These are phyloP conservation scores for Hyaloscypha variabilis DNA, from an alignment of 495 filamentous ascomycete species.

Conservation along the genomic window DNA sequence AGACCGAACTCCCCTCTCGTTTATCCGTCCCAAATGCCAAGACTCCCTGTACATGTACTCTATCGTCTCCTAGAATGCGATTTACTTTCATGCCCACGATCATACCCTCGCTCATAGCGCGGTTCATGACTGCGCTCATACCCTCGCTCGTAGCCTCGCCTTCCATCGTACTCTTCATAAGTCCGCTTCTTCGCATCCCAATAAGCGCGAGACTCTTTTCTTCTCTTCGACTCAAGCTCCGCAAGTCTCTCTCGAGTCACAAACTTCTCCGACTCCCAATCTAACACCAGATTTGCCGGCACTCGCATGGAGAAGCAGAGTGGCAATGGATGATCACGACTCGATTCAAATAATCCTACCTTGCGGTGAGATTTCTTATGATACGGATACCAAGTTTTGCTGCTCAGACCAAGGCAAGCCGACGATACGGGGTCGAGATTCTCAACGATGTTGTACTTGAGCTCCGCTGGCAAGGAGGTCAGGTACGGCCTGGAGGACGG, in stretches of 20 bases:
- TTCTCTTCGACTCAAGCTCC: background rate
- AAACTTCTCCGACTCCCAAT: slow-evolving; percentile 15
- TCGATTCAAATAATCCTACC: slow-evolving; percentile 2
- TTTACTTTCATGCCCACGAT: background rate
- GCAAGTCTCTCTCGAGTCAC: slow-evolving; percentile 15
- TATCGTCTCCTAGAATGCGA: background rate
- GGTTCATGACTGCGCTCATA: too few relatives aligned
- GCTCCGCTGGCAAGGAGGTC: slow-evolving; percentile 50
- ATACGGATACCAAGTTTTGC: slow-evolving; percentile 43
- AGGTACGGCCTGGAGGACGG: slow-evolving; percentile 1
- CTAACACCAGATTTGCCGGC: slow-evolving; percentile 5
- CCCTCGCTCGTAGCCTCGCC: background rate
- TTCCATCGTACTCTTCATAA: background rate
- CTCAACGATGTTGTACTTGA: slow-evolving; percentile 54
- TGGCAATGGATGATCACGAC: slow-evolving; percentile 10
- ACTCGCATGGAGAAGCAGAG: slow-evolving; percentile 3
- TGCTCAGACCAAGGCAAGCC: slow-evolving; percentile 55
- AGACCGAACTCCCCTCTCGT: background rate
- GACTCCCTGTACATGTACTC: background rate
- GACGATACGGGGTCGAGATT: slow-evolving; percentile 55
- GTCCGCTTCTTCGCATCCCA: background rate
- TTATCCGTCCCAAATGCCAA: background rate
- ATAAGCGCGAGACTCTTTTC: background rate
- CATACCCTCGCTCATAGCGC: background rate
- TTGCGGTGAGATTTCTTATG: slow-evolving; percentile 9